Conservation (phyloP, 2,329 filamentous ascomycete species). For the Ceratocystis papillata region DNA sequence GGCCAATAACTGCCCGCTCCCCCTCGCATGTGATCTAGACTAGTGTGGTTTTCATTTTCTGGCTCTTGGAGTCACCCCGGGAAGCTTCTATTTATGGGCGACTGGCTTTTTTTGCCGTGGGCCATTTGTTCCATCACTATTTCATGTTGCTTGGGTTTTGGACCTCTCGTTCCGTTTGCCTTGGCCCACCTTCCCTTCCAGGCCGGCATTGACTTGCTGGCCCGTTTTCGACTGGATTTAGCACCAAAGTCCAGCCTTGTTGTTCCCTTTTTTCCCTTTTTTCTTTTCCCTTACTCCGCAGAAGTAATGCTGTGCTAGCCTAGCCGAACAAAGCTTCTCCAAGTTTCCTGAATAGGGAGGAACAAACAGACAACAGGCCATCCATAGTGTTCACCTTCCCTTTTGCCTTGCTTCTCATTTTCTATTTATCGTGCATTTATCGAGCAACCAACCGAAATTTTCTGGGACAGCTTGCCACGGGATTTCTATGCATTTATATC, state of each 20-base stretch:
- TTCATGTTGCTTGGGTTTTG: neutral
- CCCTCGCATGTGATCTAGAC: too few species aligned
- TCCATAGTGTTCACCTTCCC: neutral
- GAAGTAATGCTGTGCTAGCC: neutral
- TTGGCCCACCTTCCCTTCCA: slow-evolving; percentile 5
- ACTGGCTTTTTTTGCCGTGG: neutral
- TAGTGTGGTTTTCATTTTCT: too few species aligned
- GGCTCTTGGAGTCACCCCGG: too few species aligned
- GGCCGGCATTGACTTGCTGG: neutral
- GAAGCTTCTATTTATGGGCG: too few species aligned
- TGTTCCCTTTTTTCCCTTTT: slow-evolving; percentile 1
- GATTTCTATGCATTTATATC: neutral
- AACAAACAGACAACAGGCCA: slow-evolving; percentile 1
- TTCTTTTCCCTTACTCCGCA: neutral
- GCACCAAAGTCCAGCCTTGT: slow-evolving; percentile 3
- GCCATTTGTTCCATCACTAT: neutral
- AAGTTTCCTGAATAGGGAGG: slow-evolving; percentile 9
- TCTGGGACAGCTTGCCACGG: neutral
- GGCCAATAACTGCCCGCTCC: too few species aligned
- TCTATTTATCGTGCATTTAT: slow-evolving; percentile 1
- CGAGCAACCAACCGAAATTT: neutral
- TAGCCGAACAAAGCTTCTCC: slow-evolving; percentile 8
- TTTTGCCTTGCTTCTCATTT: neutral
- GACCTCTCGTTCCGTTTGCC: neutral
- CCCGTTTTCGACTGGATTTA: neutral